Percentiles rank a stretch among this genome's conserved stretches.
Conservation (phyloP, 352 stramenopile genomes). For the Phytopythium litorale region DNA sequence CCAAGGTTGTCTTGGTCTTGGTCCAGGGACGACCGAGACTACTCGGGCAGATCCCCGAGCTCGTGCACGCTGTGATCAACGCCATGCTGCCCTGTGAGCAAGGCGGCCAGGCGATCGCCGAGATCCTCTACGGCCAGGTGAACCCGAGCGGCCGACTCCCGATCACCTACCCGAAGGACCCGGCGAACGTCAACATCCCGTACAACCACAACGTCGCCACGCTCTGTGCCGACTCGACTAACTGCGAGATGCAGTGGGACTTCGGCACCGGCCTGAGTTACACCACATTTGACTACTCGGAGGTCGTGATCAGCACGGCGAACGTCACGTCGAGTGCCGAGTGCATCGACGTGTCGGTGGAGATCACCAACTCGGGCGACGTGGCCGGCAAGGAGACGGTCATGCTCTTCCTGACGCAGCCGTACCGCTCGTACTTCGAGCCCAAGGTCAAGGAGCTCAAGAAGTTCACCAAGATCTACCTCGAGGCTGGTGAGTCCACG, state of each 20-base stretch:
- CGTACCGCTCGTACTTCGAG: conserved; percentile 46
- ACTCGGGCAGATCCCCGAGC: conserved; percentile 38
- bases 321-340: conserved; percentile 15
- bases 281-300: conserved; percentile 50
- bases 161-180: conserved; percentile 73
- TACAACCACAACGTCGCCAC: conserved; percentile 65
- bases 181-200: conserved; percentile 40
- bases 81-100: conserved; percentile 62
- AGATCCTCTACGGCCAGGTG: conserved; percentile 70
- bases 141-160: conserved; percentile 77
- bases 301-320: conserved; percentile 21
- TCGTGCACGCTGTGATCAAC: conserved; percentile 64
- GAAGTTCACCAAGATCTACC: conserved; percentile 67
- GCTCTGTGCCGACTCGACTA: conserved; percentile 24
- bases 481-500: conserved; percentile 27
- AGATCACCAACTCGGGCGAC: conserved; percentile 58
- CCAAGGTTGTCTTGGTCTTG: conserved; percentile 72
- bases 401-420: conserved; percentile 69
- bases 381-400: conserved; percentile 57
- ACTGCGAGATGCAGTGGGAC: conserved; percentile 55
- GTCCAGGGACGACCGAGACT: conserved; percentile 70
- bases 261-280: conserved; percentile 70
- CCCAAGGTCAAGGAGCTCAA: conserved; percentile 77
- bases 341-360: conserved; percentile 39
- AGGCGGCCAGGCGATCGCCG: conserved; percentile 71